A percentile compares a stretch with the other conserved stretches of the same genome.
Conservation (phyloP, 106 monocot species). For the Narthecium ossifragum region DNA sequence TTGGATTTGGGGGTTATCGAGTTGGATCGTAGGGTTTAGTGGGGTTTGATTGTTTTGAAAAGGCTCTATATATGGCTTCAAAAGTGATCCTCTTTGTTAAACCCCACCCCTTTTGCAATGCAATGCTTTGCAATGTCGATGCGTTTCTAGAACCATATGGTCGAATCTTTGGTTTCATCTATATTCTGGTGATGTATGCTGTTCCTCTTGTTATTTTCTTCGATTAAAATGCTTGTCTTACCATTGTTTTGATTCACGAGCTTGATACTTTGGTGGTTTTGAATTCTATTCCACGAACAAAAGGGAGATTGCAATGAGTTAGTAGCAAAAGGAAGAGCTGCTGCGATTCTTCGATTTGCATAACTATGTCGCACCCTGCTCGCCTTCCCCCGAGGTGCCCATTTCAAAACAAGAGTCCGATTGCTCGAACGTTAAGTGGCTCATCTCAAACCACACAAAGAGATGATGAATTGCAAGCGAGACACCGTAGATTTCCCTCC, state of each 20-base stretch:
- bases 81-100: too few relatives aligned
- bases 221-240: neutral
- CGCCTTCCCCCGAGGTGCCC: conserved; percentile 81
- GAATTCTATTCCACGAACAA: neutral
- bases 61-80: too few relatives aligned
- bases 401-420: conserved; percentile 17
- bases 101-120: neutral
- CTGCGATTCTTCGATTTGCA: neutral
- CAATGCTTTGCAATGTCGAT: neutral
- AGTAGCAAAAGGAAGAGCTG: neutral
- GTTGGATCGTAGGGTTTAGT: too few relatives aligned
- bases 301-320: neutral
- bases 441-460: conserved; percentile 3
- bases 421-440: conserved; percentile 2
- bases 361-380: conserved; percentile 52
- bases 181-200: too few relatives aligned
- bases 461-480: conserved; percentile 13
- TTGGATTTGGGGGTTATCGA: too few relatives aligned
- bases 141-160: too few relatives aligned
- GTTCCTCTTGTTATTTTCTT: neutral
- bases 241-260: neutral
- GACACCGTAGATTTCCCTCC: conserved; percentile 30
- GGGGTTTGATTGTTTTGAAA: too few relatives aligned
- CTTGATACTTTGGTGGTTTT: neutral
- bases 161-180: too few relatives aligned